Base-by-base conservation (phyloP, 306 rosid genomes). In the Trifolium subterraneum region DNA sequence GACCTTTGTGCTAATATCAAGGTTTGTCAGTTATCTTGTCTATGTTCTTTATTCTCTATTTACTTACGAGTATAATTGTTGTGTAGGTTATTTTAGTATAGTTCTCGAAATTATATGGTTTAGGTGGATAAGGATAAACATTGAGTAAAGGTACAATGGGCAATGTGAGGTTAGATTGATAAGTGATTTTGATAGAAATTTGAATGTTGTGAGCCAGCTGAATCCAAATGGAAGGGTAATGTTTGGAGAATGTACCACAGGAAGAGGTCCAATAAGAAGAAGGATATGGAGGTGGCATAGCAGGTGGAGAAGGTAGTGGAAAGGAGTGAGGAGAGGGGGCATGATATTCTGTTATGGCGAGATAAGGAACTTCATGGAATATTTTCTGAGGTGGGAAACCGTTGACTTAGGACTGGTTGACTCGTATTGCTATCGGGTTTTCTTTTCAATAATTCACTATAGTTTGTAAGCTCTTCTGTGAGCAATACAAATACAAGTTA, bases 1-100 rank as follows among this genome's bases (percentile, higher is more conserved):
- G 90, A 85, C 38, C 84, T 84, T n/a, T 84, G 84, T 78, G 84
- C 84, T 69, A 86, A 86, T 82, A 91, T 90, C 71, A 88, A 90
- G 98, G 97, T 91, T 61, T 50, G 91, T 58, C 31, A 14, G 48
- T 50, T 56, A 58, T 64, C 12, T 8, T 19, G 20, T 48, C 23
- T 60, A 15, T 75, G 16, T 27, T 61, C 31, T 13, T 47, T 52
- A 45, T 75, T 77, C 71, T 68, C n/a, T 23, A 10, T 45, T 62
- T 61, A 23, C 69, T n/a, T 66, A 15, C 12, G 16, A 60, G 45
- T 52, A 12, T 29, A 66, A 29, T 35, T 81, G 25, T 38, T 63
- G 41, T 54, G 2, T 64, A 13, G 62, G 14, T 60, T 23, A 18
- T 51, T 60, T 19, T 11, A 5, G 2, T 10, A 18, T 56, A 47